Evolutionary conservation across 352 stramenopile species (phyloP).

Genomic region (Phytophthora foliorum): DNA sequence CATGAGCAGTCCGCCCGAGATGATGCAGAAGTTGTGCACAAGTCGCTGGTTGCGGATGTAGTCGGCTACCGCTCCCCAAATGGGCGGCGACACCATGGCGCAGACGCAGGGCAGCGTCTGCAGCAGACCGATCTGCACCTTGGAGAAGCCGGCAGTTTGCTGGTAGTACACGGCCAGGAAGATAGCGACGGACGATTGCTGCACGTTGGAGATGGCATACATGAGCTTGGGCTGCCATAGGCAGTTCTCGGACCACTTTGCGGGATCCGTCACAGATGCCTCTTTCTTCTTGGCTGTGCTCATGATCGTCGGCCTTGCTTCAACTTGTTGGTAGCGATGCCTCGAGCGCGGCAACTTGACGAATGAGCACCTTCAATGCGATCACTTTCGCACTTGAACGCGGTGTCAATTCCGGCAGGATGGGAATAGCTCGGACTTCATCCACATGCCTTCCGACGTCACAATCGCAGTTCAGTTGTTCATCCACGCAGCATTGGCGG

Average conservation of each 20-base stretch:
- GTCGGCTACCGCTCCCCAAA: slow-evolving; percentile 77
- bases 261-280: neutral
- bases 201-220: slow-evolving; percentile 72
- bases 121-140: slow-evolving; percentile 78
- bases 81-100: slow-evolving; percentile 65
- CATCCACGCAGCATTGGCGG: slow-evolving; percentile 36
- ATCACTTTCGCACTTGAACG: neutral
- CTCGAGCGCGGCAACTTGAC: slow-evolving; percentile 19
- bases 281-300: slow-evolving; percentile 18
- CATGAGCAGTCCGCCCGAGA: slow-evolving; percentile 63
- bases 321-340: neutral
- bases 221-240: slow-evolving; percentile 76
- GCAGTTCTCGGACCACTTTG: slow-evolving; percentile 39
- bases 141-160: slow-evolving; percentile 63
- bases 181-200: slow-evolving; percentile 69
- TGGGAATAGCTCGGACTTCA: slow-evolving; percentile 36
- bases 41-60: slow-evolving; percentile 62
- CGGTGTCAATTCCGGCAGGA: slow-evolving; percentile 12
- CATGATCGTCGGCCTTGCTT: slow-evolving; percentile 16
- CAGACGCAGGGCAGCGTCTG: slow-evolving; percentile 72
- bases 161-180: slow-evolving; percentile 81
- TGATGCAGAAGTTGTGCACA: slow-evolving; percentile 69
- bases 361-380: slow-evolving; percentile 7
- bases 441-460: slow-evolving; percentile 30
- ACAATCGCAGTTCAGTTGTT: slow-evolving; percentile 30